These are phyloP conservation scores for Rhizopogon vesiculosus DNA, from an alignment of 768 basidiomycete species.

Conservation along the genomic window DNA sequence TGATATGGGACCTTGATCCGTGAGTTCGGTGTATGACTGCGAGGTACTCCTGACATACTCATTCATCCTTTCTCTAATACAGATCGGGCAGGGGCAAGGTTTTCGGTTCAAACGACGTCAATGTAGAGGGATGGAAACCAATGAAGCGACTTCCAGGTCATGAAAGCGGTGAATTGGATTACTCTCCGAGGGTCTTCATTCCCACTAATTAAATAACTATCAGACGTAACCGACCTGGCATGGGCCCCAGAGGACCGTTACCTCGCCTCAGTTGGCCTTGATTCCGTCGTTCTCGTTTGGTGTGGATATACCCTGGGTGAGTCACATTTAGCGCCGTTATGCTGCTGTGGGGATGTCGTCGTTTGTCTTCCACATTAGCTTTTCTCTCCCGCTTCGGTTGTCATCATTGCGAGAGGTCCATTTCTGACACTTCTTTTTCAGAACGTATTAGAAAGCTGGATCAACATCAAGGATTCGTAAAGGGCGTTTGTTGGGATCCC, in stretches of 20 bases:
- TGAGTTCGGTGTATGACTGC: conserved; percentile 36
- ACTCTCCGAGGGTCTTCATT: neutral
- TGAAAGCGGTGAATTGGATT: conserved; percentile 68
- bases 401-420: neutral
- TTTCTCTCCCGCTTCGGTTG: no score
- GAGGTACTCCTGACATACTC: conserved; percentile 1
- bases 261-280: conserved; percentile 90
- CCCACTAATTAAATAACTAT: conserved; percentile 4
- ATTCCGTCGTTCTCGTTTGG: conserved; percentile 91
- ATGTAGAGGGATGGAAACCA: conserved; percentile 97
- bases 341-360: no score
- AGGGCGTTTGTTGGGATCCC: conserved; percentile 98
- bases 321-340: conserved; percentile 11
- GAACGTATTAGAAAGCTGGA: conserved; percentile 83
- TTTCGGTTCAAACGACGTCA: conserved; percentile 94
- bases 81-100: conserved; percentile 82
- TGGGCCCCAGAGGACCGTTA: conserved; percentile 94
- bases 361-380: no score
- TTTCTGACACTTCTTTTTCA: conserved; percentile 22
- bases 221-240: conserved; percentile 93
- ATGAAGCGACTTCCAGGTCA: conserved; percentile 89
- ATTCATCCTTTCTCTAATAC: conserved; percentile 6
- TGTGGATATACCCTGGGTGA: conserved; percentile 86
- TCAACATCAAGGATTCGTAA: conserved; percentile 93
- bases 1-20: conserved; percentile 98